Evolutionary conservation across 2,329 filamentous ascomycete species (phyloP).

Genomic region (Fusarium sp.): DNA sequence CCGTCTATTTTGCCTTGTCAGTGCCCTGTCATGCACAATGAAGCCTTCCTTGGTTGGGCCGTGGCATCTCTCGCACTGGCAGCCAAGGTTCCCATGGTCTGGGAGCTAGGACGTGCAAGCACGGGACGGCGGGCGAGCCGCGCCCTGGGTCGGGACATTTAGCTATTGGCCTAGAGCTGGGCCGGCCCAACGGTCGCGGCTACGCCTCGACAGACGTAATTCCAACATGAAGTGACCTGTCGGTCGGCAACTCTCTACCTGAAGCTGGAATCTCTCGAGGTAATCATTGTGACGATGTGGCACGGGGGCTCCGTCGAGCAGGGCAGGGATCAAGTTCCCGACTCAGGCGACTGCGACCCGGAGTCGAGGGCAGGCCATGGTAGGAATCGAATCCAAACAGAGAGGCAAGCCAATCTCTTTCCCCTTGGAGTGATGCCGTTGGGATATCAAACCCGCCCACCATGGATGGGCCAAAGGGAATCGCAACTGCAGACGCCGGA

Average conservation of each 20-base stretch:
- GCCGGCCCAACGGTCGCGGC: constrained; percentile 32
- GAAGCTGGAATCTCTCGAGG: constrained; percentile 19
- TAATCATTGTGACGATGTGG: constrained; percentile 15
- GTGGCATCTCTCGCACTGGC: constrained; percentile 12
- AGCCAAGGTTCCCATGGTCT: constrained; percentile 26
- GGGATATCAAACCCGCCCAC: constrained; percentile 4
- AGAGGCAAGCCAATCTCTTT: constrained; percentile 5
- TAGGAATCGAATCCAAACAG: constrained; percentile 2
- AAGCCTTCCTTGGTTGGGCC: constrained; percentile 8
- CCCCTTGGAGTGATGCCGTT: constrained; percentile 20
- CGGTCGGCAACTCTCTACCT: constrained; percentile 17
- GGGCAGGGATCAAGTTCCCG: constrained; percentile 5
- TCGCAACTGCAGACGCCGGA: constrained; percentile 1
- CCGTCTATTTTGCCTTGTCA: constrained; percentile 19
- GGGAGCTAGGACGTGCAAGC: constrained; percentile 22
- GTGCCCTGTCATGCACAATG: constrained; percentile 15
- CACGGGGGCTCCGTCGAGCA: background rate
- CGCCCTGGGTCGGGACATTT: constrained; percentile 40
- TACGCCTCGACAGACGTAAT: constrained; percentile 24
- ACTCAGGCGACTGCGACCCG: background rate
- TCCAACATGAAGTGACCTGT: constrained; percentile 22
- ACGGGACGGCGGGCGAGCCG: constrained; percentile 28
- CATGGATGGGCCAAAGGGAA: constrained; percentile 9
- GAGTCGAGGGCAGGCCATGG: background rate
- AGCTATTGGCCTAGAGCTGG: constrained; percentile 31